These are phyloP conservation scores for Pleodorina starrii DNA, from an alignment of 139 green algal genomes.

Conservation along the genomic window DNA sequence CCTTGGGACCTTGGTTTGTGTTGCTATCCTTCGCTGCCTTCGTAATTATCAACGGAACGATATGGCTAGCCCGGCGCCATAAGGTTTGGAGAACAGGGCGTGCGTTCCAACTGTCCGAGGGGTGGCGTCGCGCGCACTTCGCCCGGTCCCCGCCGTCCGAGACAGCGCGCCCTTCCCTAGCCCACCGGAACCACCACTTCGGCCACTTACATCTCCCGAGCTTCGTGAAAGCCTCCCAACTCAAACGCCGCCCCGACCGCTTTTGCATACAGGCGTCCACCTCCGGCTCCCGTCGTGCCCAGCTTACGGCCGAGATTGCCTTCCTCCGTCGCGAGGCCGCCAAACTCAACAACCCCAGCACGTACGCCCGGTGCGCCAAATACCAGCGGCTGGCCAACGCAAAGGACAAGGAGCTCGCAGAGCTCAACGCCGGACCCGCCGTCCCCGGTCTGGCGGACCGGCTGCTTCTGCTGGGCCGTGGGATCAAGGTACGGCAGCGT, in stretches of 20 bases:
- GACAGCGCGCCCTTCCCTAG: no score
- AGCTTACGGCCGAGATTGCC: conserved; percentile 4
- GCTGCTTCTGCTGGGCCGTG: conserved; percentile 17
- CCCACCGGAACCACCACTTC: no score
- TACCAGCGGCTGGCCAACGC: conserved; percentile 57
- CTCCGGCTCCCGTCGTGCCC: background rate
- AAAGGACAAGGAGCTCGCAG: conserved; percentile 63
- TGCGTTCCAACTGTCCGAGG: no score
- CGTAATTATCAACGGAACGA: background rate
- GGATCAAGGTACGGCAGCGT: conserved; percentile 57
- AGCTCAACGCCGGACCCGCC: conserved; percentile 16
- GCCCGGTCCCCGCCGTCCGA: no score
- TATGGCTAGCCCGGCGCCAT: conserved; percentile 19
- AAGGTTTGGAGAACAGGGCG: conserved; percentile 6
- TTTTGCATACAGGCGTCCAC: background rate
- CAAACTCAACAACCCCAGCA: conserved; percentile 55
- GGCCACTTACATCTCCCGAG: no score
- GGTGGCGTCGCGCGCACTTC: no score
- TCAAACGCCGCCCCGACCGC: no score
- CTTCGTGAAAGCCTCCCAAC: no score
- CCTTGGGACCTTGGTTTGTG: background rate
- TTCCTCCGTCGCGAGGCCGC: conserved; percentile 33
- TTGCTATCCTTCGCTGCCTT: background rate
- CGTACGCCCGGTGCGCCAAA: conserved; percentile 59
- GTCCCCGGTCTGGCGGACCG: conserved; percentile 28